Conservation (phyloP, 1,284 basidiomycete genomes). For the Inonotus obliquus region DNA sequence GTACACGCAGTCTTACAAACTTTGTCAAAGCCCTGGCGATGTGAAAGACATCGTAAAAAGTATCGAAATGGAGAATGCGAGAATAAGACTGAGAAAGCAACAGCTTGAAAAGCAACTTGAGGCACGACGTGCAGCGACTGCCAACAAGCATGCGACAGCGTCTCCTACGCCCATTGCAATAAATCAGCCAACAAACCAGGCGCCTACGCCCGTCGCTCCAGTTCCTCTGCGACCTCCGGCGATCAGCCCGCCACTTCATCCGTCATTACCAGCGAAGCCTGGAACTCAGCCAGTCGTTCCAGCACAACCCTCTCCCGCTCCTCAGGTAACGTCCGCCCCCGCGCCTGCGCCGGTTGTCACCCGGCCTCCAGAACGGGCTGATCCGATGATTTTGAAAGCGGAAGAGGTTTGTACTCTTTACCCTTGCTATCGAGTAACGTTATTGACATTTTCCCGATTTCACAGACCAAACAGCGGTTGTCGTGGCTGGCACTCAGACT, state of each 20-base stretch:
- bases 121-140: conserved; percentile 35
- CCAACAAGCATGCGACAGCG: conserved; percentile 23
- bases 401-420: conserved; percentile 50
- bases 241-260: conserved; percentile 48
- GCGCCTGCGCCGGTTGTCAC: conserved; percentile 25
- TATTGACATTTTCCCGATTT: conserved; percentile 1
- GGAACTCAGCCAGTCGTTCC: conserved; percentile 28
- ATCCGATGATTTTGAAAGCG: conserved; percentile 49
- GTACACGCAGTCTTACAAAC: conserved; percentile 11
- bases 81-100: conserved; percentile 58
- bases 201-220: conserved; percentile 18
- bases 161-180: conserved; percentile 23
- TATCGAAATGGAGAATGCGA: conserved; percentile 58
- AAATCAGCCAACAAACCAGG: not conserved
- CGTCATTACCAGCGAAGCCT: conserved; percentile 56
- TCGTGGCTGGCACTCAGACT: conserved; percentile 76
- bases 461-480: conserved; percentile 66
- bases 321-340: conserved; percentile 21
- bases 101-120: conserved; percentile 42
- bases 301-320: conserved; percentile 10
- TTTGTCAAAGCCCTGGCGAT: conserved; percentile 49
- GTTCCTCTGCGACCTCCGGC: conserved; percentile 20
- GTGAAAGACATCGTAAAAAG: conserved; percentile 69
- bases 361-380: conserved; percentile 29
- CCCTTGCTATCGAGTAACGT: not conserved